Percentiles rank a stretch among this genome's conserved stretches.
These are phyloP conservation scores for Microdochium paspali DNA, from an alignment of 2,329 filamentous ascomycete genomes.

Conservation along the genomic window DNA sequence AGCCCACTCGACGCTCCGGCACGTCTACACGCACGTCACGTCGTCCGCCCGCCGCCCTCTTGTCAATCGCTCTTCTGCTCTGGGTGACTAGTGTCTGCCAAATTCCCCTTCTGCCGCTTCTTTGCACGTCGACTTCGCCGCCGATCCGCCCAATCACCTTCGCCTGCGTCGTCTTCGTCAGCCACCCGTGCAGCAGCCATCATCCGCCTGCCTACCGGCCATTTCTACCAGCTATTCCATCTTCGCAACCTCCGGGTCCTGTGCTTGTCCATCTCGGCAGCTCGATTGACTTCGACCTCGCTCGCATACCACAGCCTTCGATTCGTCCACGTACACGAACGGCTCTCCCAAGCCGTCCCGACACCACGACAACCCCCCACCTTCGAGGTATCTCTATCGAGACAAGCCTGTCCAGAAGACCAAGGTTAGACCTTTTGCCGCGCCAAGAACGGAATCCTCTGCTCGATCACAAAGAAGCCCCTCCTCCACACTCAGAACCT, in stretches of 20 bases:
- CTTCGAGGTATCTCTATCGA: background rate
- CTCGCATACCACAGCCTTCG: background rate
- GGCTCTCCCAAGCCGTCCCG: background rate
- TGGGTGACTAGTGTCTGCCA: slow-evolving; percentile 1
- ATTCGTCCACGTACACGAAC: background rate
- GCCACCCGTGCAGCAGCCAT: background rate
- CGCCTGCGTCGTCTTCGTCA: background rate
- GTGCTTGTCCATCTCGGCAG: background rate
- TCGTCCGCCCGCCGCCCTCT: background rate
- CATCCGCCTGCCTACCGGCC: background rate
- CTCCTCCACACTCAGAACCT: background rate
- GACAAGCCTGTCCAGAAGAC: background rate
- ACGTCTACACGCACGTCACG: slow-evolving; percentile 1
- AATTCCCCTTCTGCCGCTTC: background rate
- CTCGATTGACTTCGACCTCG: background rate
- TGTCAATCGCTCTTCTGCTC: slow-evolving; percentile 1
- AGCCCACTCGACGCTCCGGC: background rate
- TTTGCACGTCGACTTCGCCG: background rate
- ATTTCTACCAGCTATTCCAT: background rate
- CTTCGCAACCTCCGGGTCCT: background rate
- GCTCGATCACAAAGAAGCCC: background rate
- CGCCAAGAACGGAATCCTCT: background rate
- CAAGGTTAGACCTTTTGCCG: background rate
- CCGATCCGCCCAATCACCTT: background rate
- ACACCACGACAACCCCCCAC: background rate